Evolutionary conservation across 768 basidiomycete species (phyloP), one percentile per base, ranked within the genome.

Genomic region (Hericium rajendrae): DNA sequence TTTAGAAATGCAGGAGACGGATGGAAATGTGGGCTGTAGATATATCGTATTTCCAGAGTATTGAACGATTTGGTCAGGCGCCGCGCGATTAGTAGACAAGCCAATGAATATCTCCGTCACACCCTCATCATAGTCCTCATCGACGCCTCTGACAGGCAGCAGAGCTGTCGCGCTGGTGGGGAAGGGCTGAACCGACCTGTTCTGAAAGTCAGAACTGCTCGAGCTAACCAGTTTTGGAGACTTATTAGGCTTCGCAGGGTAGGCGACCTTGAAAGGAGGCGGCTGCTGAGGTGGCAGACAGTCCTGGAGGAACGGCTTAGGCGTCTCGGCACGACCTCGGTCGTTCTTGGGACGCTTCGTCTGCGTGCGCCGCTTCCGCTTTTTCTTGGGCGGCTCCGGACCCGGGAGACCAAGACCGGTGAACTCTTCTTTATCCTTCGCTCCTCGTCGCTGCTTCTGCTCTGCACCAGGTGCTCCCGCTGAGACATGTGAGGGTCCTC

Each of bases 51-150:
- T 39, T n/a, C 60, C 58, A 54, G 62, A 43, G 52, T 56, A 24
- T 57, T 59, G 63, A 32, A 56, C 59, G 37, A 61, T 58, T 2
- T 60, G 58, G 40, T 65, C 65, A 11, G 53, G 56, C n/a, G 61
- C 60, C 4, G 65, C 58, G 49, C 68, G 65, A 55, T 65, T 66
- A 37, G 61, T 57, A 13, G 40, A 41, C 50, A 97, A 76, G 2
- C 79, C 82, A 70, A 97, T 89, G 38, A 97, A 73, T 0, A 89
- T 82, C 62, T 92, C 91, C 4, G 90, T 83, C n/a, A 84, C 88
- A 24, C 87, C 89, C 69, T 94, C 94, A 64, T 97, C 94, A 63
- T 97, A 97, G 64, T 97, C 89, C 63, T 98, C 94, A 65, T 97
- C 92, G 16, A 94, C 79, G 1, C 80, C 72, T 6, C 94, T 78